Evolutionary conservation across 163 green algal genomes (phyloP).

Genomic region (Chlorella variabilis): DNA sequence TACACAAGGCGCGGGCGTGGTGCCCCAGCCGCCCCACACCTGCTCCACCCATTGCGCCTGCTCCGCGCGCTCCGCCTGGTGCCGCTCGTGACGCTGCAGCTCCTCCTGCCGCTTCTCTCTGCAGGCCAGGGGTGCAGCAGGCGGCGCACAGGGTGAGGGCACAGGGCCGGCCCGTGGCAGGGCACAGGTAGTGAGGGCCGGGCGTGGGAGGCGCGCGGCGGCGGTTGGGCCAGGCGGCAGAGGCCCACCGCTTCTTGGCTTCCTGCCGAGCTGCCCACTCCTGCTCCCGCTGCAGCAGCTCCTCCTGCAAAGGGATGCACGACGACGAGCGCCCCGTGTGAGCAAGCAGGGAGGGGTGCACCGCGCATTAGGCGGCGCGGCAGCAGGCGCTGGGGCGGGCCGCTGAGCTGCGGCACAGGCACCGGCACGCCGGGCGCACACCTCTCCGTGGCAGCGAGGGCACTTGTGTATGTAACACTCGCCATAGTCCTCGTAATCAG

Average conservation of each 20-base stretch:
- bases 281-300: constrained; percentile 6
- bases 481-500: not conserved
- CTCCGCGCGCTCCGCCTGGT: not conserved
- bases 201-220: no score
- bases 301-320: not conserved
- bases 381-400: no score
- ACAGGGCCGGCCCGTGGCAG: not conserved
- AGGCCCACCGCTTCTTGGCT: constrained; percentile 7
- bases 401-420: no score
- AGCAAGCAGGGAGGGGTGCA: no score
- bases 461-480: constrained; percentile 23
- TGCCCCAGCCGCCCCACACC: not conserved
- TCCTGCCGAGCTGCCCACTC: not conserved
- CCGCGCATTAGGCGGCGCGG: no score
- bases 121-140: not conserved
- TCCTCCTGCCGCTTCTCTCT: constrained; percentile 18
- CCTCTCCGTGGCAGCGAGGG: constrained; percentile 22
- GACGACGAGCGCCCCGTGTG: no score
- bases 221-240: not conserved
- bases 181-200: not conserved
- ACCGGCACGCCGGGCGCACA: no score
- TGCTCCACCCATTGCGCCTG: constrained; percentile 17
- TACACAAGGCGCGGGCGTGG: no score
- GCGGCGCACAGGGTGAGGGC: not conserved
- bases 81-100: not conserved